These are phyloP conservation scores for Haplographium delicatum DNA, from an alignment of 495 filamentous ascomycete genomes.

Conservation along the genomic window DNA sequence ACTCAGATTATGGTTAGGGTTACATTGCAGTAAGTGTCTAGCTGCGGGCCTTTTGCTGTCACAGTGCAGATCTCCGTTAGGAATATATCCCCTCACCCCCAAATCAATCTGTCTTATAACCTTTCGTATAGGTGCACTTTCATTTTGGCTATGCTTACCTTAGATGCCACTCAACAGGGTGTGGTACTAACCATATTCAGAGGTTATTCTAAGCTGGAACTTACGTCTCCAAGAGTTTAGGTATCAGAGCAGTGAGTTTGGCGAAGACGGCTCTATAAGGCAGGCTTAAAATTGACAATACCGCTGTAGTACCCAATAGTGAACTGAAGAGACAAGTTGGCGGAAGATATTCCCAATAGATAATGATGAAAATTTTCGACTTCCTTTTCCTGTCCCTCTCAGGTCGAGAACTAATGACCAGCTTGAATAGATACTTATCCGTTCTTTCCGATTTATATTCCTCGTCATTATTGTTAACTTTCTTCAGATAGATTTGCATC, in stretches of 20 bases:
- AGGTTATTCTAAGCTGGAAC: slow-evolving; percentile 35
- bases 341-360: slow-evolving; percentile 51
- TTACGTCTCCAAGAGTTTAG: slow-evolving; percentile 42
- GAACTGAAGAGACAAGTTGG: slow-evolving; percentile 45
- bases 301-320: slow-evolving; percentile 48
- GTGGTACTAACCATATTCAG: no score
- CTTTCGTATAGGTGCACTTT: not conserved
- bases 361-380: no score
- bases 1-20: slow-evolving; percentile 49
- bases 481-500: slow-evolving; percentile 44
- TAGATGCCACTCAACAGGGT: no score
- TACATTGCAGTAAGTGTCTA: slow-evolving; percentile 34
- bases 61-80: no score
- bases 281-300: slow-evolving; percentile 36
- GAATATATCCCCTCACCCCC: no score
- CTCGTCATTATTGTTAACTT: no score
- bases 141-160: not conserved
- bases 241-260: slow-evolving; percentile 45
- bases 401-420: no score
- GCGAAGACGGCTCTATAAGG: slow-evolving; percentile 32
- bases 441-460: no score
- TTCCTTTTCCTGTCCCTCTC: no score
- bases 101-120: not conserved
- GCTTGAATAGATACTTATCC: no score
- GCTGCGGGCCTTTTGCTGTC: no score